phyloP scores from a whole-genome alignment of 1,139 yeast genomes.

The Yamadazyma sp. region DNA sequence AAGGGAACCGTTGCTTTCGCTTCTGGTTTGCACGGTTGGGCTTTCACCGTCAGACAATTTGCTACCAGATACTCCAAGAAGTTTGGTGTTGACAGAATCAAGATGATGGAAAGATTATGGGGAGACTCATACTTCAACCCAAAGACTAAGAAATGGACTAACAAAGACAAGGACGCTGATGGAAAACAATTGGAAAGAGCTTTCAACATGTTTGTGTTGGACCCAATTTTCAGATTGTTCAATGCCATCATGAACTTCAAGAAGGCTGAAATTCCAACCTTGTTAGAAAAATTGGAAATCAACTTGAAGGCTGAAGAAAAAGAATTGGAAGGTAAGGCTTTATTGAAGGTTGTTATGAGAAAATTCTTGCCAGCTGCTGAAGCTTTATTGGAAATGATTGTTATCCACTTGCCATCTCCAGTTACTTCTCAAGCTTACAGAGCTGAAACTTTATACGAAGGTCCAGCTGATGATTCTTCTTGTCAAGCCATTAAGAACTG shows the following conservation, averaged over 20 bases:
- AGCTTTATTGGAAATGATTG: constrained; percentile 98
- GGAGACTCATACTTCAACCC: constrained; percentile 99
- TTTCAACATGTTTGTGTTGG: constrained; percentile 98
- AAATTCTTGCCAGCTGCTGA: constrained; percentile 99
- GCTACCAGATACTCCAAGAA: constrained; percentile 98
- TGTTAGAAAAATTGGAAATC: constrained; percentile 92
- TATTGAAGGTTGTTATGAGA: constrained; percentile 98
- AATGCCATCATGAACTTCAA: constrained; percentile 54
- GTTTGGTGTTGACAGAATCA: constrained; percentile 96
- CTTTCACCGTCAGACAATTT: constrained; percentile 99
- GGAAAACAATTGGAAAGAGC: constrained; percentile 98
- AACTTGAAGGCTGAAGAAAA: constrained; percentile 89
- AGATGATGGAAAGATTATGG: constrained; percentile 99
- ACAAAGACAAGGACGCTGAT: constrained; percentile 92
- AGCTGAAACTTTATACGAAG: constrained; percentile 99
- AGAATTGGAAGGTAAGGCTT: constrained; percentile 98
- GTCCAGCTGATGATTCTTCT: constrained; percentile 94
- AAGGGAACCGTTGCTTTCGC: constrained; percentile 99
- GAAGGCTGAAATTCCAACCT: constrained; percentile 90
- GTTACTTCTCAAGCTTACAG: constrained; percentile 98
- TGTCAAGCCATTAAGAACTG: constrained; percentile 95
- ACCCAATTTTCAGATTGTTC: constrained; percentile 90
- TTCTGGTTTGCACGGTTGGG: constrained; percentile 99
- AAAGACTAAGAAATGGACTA: constrained; percentile 99
- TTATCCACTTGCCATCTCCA: constrained; percentile 98